phyloP scores from a whole-genome alignment of 306 rosid species.

The Ziziphus jujuba region DNA sequence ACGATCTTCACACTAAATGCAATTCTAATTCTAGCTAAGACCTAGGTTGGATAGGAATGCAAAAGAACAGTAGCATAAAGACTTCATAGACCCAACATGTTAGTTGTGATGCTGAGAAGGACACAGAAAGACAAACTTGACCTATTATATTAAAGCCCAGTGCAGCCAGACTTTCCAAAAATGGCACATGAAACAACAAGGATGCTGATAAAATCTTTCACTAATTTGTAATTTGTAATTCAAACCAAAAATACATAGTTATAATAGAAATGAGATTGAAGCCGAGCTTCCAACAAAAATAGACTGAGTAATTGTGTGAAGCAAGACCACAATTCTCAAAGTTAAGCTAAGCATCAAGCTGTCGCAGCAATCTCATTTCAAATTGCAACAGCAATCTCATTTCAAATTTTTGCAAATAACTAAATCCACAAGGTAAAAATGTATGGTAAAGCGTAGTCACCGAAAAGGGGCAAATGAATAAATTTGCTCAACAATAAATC shows the following conservation, averaged over 20 bases:
- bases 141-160: too few relatives aligned
- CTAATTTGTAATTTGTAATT: too few relatives aligned
- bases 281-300: too few relatives aligned
- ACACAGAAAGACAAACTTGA: too few relatives aligned
- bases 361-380: too few relatives aligned
- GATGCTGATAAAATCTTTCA: too few relatives aligned
- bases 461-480: background rate
- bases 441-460: background rate
- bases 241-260: too few relatives aligned
- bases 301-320: too few relatives aligned
- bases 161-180: background rate
- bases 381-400: background rate
- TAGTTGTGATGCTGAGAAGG: too few relatives aligned
- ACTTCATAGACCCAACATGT: background rate
- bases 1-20: background rate
- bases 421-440: background rate
- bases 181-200: too few relatives aligned
- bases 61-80: background rate
- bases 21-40: background rate
- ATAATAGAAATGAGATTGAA: too few relatives aligned
- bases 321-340: background rate
- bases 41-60: background rate
- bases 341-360: constrained; percentile 3
- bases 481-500: background rate
- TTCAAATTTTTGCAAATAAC: background rate